Conservation (phyloP, 1,139 yeast genomes). For the Citeromyces hawaiiensis region DNA sequence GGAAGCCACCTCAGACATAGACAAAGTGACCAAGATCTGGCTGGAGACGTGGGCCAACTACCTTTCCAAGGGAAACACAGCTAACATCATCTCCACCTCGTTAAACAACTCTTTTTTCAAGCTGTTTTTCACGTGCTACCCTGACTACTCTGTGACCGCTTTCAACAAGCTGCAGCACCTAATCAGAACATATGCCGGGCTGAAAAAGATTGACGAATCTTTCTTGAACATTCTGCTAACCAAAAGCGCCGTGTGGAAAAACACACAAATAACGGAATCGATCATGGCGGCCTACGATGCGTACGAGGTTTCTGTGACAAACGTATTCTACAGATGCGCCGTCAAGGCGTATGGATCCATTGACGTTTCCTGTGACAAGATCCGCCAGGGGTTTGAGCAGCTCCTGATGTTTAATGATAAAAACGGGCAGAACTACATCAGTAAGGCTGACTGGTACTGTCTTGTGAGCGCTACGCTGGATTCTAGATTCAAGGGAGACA, state of each 20-base stretch:
- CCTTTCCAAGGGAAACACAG: constrained; percentile 36
- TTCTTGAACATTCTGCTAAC: constrained; percentile 70
- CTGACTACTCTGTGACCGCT: constrained; percentile 41
- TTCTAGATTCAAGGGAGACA: constrained; percentile 6
- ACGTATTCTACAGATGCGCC: constrained; percentile 64
- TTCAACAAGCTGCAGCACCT: constrained; percentile 42
- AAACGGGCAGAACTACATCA: constrained; percentile 45
- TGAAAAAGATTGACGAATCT: constrained; percentile 55
- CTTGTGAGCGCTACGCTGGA: constrained; percentile 54
- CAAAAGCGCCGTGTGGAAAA: constrained; percentile 57
- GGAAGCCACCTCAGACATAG: constrained; percentile 42
- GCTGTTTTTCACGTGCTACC: constrained; percentile 50
- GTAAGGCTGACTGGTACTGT: constrained; percentile 84
- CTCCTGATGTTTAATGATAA: constrained; percentile 39
- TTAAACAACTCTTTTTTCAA: constrained; percentile 59
- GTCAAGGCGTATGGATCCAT: constrained; percentile 65
- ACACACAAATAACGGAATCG: constrained; percentile 48
- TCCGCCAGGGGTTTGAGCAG: constrained; percentile 49
- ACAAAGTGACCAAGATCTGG: constrained; percentile 54
- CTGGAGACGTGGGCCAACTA: constrained; percentile 43
- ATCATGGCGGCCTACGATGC: constrained; percentile 48
- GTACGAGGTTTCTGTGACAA: constrained; percentile 46
- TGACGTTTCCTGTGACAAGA: constrained; percentile 39
- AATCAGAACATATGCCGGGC: constrained; percentile 41
- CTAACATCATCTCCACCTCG: constrained; percentile 52